Percentiles rank a stretch among this genome's conserved stretches.
These are phyloP conservation scores for Protea cynaroides DNA, from an alignment of 164 flowering plant genomes.

Conservation along the genomic window DNA sequence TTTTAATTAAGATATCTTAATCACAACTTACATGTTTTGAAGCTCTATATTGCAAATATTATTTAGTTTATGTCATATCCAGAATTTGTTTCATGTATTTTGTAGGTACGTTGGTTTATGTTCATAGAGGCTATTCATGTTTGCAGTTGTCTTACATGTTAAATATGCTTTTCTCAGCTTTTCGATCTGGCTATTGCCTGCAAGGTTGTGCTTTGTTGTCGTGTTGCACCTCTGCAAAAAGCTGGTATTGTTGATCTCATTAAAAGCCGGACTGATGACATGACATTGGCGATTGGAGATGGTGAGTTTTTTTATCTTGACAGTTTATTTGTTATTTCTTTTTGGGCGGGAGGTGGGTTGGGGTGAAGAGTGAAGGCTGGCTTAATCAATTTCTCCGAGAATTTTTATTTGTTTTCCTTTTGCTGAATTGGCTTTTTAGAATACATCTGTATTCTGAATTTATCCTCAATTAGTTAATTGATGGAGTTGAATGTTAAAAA, in stretches of 20 bases:
- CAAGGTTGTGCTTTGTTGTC: constrained; percentile 81
- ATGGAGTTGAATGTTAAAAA: too few relatives aligned
- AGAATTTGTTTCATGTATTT: constrained; percentile 1
- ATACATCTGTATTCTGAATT: neutral
- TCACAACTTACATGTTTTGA: neutral
- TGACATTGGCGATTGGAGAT: constrained; percentile 95
- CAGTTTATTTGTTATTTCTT: neutral
- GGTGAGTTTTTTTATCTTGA: constrained; percentile 46
- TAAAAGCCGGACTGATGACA: constrained; percentile 79
- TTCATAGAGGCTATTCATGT: neutral
- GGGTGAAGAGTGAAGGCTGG: too few relatives aligned
- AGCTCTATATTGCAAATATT: neutral
- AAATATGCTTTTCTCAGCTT: constrained; percentile 37
- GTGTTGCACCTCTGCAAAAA: constrained; percentile 95
- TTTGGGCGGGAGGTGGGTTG: neutral
- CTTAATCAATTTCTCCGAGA: too few relatives aligned
- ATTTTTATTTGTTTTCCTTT: neutral
- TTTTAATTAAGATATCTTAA: neutral
- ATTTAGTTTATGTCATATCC: neutral
- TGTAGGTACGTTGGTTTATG: neutral
- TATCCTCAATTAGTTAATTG: too few relatives aligned
- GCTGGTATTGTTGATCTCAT: constrained; percentile 91
- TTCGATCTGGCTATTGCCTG: constrained; percentile 81
- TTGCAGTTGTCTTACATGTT: constrained; percentile 1
- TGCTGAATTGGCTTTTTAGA: neutral